phyloP scores from a whole-genome alignment of 2,329 filamentous ascomycete genomes.

The Cryphonectria japonica region DNA sequence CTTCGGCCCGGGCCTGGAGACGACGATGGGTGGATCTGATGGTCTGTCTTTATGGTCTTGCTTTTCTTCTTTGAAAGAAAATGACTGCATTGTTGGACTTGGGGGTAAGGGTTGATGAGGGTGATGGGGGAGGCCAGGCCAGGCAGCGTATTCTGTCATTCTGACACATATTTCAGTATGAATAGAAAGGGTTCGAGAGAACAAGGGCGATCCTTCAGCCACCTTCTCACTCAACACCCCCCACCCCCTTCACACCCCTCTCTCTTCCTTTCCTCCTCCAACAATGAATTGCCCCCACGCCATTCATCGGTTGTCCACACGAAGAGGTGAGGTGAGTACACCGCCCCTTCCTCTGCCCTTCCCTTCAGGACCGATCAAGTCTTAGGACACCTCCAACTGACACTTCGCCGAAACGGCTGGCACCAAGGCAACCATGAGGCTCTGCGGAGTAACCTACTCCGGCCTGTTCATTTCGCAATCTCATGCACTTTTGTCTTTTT shows the following conservation, averaged over 20 bases:
- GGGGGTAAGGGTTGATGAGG: neutral
- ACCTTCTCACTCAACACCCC: neutral
- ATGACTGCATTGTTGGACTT: neutral
- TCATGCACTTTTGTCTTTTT: neutral
- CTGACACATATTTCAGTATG: neutral
- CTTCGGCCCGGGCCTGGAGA: neutral
- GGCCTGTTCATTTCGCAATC: neutral
- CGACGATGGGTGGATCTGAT: neutral
- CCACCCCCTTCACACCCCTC: too few species aligned
- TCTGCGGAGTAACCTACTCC: constrained; percentile 5
- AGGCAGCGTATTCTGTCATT: neutral
- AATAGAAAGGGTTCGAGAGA: neutral
- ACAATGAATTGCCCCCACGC: neutral
- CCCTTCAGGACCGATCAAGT: neutral
- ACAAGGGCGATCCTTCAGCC: neutral
- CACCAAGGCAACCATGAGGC: neutral
- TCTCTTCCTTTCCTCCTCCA: neutral
- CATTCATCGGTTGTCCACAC: neutral
- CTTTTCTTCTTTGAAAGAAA: neutral
- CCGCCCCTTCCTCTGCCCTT: too few species aligned
- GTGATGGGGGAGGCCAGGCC: neutral
- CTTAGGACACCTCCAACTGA: neutral
- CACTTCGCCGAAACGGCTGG: neutral
- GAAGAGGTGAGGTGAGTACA: neutral
- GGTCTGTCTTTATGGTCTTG: neutral